Evolutionary conservation across 179 eudicot species (phyloP), one percentile per base, ranked within the genome.

Genomic region (Actinidia arguta): DNA sequence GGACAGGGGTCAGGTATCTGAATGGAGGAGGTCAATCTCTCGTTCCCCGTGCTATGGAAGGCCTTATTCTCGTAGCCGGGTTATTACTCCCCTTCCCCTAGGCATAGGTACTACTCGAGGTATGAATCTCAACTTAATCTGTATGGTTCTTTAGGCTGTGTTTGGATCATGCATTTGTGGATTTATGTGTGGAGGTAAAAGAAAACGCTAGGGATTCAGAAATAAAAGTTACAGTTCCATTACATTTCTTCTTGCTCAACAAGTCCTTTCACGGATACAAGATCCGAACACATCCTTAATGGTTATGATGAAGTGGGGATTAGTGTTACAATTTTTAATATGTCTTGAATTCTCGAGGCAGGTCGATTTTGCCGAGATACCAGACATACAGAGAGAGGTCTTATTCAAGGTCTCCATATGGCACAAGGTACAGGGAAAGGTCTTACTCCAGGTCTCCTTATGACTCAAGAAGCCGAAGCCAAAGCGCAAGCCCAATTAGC

Each of bases 361-460:
- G 98, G 92, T 94, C 94, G n/a, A 79, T n/a, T n/a, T n/a, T n/a
- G n/a, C n/a, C n/a, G n/a, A n/a, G n/a, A n/a, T n/a, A n/a, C n/a
- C n/a, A n/a, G 36, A 56, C 20, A 36, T 67, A 84, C 81, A 89
- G 91, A 55, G 92, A 76, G 22, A 89, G 90, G 78, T 92, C 98
- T 12, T 88, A 91, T 83, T 88, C 93, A 5, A 84, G 94, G 85
- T 88, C 92, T 46, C 87, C 91, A 3, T 82, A 83, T 63, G 81
- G 42, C 17, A 86, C 93, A 50, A 91, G 91, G 68, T 87, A 89
- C 44, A 82, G 93, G 76, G 92, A 79, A 20, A 90, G 90, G 80
- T 93, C 98, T 17, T 89, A 90, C 85, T 88, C 93, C 3, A 83
- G 94, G 85, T 88, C 92, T 52, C 88, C 92, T 4, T 83, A 83